Evolutionary conservation across 331 rosid genomes (phyloP).

Genomic region (Acacia pycnantha): DNA sequence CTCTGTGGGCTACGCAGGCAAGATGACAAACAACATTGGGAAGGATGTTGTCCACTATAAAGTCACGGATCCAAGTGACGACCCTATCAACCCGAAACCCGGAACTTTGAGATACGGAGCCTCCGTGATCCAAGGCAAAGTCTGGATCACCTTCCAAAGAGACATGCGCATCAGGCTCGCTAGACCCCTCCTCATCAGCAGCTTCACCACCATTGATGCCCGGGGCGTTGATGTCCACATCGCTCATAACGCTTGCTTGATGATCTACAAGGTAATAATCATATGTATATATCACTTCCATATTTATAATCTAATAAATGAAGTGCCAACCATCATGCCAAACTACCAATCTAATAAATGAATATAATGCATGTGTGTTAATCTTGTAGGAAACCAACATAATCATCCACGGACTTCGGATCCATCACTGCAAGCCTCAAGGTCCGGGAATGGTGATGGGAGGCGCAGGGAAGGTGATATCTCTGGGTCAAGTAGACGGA

Average conservation of each 20-base stretch:
- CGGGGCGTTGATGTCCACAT: slow-evolving; percentile 40
- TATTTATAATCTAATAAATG: too few relatives aligned
- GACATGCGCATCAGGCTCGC: slow-evolving; percentile 27
- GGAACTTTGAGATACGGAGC: slow-evolving; percentile 36
- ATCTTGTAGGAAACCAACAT: slow-evolving; percentile 20
- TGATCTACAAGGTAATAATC: slow-evolving; percentile 36
- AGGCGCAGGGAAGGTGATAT: slow-evolving; percentile 6
- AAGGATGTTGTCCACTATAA: slow-evolving; percentile 16
- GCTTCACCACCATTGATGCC: slow-evolving; percentile 30
- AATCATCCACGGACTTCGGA: slow-evolving; percentile 25
- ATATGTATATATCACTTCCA: background rate
- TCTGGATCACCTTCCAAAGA: slow-evolving; percentile 35
- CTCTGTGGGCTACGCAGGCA: slow-evolving; percentile 30
- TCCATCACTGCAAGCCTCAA: slow-evolving; percentile 32
- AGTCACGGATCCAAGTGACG: slow-evolving; percentile 23
- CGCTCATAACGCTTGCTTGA: slow-evolving; percentile 48
- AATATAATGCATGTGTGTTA: background rate
- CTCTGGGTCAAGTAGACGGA: slow-evolving; percentile 29
- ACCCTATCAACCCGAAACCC: slow-evolving; percentile 24
- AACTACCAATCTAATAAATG: too few relatives aligned
- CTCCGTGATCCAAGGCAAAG: slow-evolving; percentile 18
- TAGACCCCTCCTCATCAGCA: slow-evolving; percentile 31
- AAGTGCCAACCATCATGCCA: background rate
- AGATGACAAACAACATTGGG: slow-evolving; percentile 32
- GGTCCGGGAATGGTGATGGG: slow-evolving; percentile 34